Evolutionary conservation across 2,329 filamentous ascomycete species (phyloP).

Genomic region (Penicillium brasilianum): DNA sequence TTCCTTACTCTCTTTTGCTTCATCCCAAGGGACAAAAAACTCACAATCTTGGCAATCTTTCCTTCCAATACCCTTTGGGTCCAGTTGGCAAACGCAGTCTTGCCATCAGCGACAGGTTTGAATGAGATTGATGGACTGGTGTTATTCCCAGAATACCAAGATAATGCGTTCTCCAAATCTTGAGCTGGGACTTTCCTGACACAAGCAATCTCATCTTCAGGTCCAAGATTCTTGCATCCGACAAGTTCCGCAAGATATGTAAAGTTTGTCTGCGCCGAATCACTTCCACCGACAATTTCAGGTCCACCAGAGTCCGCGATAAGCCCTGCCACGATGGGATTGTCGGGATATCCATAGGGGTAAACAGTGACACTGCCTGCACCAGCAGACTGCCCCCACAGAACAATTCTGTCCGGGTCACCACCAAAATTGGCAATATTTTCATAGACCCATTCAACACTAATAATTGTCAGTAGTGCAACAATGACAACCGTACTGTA

Average conservation of each 20-base stretch:
- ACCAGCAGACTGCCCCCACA: slow-evolving; percentile 54
- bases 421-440: slow-evolving; percentile 45
- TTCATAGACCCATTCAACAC: slow-evolving; percentile 40
- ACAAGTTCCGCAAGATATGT: slow-evolving; percentile 33
- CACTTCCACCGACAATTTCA: slow-evolving; percentile 6
- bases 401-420: slow-evolving; percentile 37
- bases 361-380: slow-evolving; percentile 15
- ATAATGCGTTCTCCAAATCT: slow-evolving; percentile 30
- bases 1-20: neutral
- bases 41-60: slow-evolving; percentile 12
- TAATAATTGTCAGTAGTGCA: neutral
- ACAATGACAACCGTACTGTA: too few species aligned
- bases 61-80: slow-evolving; percentile 10
- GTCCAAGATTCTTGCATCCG: slow-evolving; percentile 27
- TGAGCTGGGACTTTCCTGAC: slow-evolving; percentile 29
- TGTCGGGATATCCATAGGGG: slow-evolving; percentile 26
- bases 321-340: slow-evolving; percentile 31
- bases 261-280: slow-evolving; percentile 11
- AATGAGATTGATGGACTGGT: slow-evolving; percentile 11
- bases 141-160: slow-evolving; percentile 26
- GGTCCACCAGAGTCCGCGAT: slow-evolving; percentile 27
- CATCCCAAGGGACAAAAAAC: neutral
- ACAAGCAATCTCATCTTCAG: slow-evolving; percentile 30
- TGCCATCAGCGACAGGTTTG: slow-evolving; percentile 9
- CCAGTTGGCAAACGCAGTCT: slow-evolving; percentile 12